These are phyloP conservation scores for Melaleuca quinquenervia DNA, from an alignment of 345 rosid genomes.

Conservation along the genomic window DNA sequence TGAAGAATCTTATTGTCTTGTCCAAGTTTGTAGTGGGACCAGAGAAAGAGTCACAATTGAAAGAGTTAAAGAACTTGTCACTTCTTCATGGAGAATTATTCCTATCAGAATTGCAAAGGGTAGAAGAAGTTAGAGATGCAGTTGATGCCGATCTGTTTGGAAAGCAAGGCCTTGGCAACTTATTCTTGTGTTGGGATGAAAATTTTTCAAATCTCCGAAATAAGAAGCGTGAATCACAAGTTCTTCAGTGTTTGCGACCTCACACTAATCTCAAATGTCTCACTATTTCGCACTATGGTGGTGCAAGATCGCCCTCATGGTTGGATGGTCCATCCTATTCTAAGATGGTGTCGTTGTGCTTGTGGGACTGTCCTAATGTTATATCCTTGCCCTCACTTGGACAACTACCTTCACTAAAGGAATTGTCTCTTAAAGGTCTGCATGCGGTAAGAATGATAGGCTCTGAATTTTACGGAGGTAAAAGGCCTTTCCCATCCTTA, in stretches of 20 bases:
- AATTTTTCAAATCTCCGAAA: accelerated
- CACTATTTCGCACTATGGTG: background rate
- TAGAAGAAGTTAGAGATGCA: no score
- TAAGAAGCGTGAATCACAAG: accelerated
- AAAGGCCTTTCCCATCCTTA: background rate
- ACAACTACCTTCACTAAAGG: background rate
- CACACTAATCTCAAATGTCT: background rate
- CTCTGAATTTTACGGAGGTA: background rate
- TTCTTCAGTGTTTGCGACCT: background rate
- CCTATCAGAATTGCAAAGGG: no score
- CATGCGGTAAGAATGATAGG: background rate
- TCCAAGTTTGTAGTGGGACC: background rate
- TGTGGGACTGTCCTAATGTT: background rate
- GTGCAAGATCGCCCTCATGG: background rate
- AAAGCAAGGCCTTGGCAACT: background rate
- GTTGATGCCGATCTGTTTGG: background rate
- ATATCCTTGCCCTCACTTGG: background rate
- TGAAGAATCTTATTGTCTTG: background rate
- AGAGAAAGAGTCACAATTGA: background rate
- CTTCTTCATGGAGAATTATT: background rate
- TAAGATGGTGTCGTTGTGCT: background rate
- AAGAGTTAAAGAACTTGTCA: background rate
- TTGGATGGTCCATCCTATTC: background rate
- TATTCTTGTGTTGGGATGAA: background rate
- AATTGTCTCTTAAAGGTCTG: background rate